Evolutionary conservation across 768 basidiomycete genomes (phyloP), one percentile per base, ranked within the genome.

Genomic region (Macrocybe gigantea): DNA sequence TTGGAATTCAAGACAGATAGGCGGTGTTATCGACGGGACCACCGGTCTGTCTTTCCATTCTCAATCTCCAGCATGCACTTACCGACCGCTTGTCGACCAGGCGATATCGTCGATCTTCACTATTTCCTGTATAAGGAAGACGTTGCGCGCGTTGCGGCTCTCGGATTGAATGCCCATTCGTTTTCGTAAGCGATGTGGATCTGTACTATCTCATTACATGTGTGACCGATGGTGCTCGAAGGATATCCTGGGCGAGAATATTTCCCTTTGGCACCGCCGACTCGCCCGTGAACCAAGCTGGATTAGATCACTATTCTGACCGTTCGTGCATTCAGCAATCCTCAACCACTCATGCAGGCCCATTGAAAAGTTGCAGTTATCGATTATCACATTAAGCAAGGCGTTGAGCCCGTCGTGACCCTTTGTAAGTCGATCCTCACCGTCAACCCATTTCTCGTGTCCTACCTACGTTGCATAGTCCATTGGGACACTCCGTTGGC

Each of bases 91-190:
- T 38, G 46, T 38, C 22, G 22, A 15, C 30, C 30, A 76, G 74
- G 66, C 46, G 75, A 75, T 53, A 58, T 77, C 32, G 66, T 73
- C 6, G 75, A 74, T 54, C 56, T 78, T 12, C 72, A 77, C 36
- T 78, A 79, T 51, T 77, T 64, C 49, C 61, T 78, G 36, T 79
- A 78, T 59, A 79, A 79, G 52, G 71, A 74, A 57, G 77, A 78
- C 51, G 65, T 71, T 4, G 65, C 73, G 1, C 61, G 78, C n/a
- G 64, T 74, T 5, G 72, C 73, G 42, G 72, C 75, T 1, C 62
- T 79, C 32, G 78, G 77, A 15, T 32, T 76, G 10, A 80, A 75
- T 49, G 73, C 73, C 5, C 73, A 77, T 56, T 77, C 75, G 6
- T 73, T 79, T 52, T 77, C 75, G 74, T 75, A 48, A 44, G 70